Evolutionary conservation across 495 filamentous ascomycete species (phyloP).

Genomic region (Clavariopsis aquatica): DNA sequence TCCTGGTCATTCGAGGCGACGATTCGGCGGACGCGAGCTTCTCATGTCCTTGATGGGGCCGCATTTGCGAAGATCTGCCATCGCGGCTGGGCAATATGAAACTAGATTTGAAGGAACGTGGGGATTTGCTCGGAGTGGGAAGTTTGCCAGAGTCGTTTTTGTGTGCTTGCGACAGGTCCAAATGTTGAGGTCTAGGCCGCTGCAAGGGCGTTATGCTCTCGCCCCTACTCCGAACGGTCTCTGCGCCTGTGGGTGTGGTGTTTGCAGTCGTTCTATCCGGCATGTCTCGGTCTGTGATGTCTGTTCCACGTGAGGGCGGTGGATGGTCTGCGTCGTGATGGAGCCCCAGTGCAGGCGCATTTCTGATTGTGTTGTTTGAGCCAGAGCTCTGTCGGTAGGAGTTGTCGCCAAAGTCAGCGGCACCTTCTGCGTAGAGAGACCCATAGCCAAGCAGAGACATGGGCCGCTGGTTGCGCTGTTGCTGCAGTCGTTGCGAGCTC

Average conservation of each 20-base stretch:
- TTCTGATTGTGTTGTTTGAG: slow-evolving; percentile 34
- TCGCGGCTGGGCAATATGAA: slow-evolving; percentile 61
- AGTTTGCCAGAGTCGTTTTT: slow-evolving; percentile 51
- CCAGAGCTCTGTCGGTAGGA: slow-evolving; percentile 39
- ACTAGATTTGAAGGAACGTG: slow-evolving; percentile 70
- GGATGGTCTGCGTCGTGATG: slow-evolving; percentile 58
- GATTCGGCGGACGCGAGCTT: slow-evolving; percentile 75
- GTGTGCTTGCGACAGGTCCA: slow-evolving; percentile 43
- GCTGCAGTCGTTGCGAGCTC: slow-evolving; percentile 93
- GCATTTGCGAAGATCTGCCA: slow-evolving; percentile 31
- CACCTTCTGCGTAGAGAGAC: slow-evolving; percentile 42
- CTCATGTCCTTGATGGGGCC: slow-evolving; percentile 65
- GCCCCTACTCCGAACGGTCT: slow-evolving; percentile 63
- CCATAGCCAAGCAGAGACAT: slow-evolving; percentile 47
- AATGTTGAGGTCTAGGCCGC: slow-evolving; percentile 44
- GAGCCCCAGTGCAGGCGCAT: slow-evolving; percentile 28
- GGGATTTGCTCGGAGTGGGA: slow-evolving; percentile 64
- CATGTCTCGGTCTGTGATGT: slow-evolving; percentile 66
- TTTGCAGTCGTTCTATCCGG: slow-evolving; percentile 70
- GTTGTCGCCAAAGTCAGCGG: slow-evolving; percentile 50
- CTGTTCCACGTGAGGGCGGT: slow-evolving; percentile 76
- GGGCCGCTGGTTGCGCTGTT: slow-evolving; percentile 70
- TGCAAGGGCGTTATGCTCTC: slow-evolving; percentile 76
- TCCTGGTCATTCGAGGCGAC: slow-evolving; percentile 59
- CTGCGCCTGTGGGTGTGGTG: slow-evolving; percentile 70